Base-by-base conservation (phyloP, 352 stramenopile species). In the Pythium vanterpoolii region DNA sequence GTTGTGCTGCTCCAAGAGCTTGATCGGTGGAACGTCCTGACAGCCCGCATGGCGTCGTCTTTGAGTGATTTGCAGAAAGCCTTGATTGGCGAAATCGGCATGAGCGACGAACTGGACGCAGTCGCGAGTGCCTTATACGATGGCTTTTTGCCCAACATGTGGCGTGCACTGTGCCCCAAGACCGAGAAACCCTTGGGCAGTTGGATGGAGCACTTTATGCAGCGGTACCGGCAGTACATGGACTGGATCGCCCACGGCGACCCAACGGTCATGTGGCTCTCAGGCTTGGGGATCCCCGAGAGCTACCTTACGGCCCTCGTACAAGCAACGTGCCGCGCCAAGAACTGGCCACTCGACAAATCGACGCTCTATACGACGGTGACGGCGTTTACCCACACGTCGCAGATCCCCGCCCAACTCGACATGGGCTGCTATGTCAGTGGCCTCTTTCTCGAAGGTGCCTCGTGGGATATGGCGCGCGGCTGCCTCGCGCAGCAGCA, bases 291-390 rank as follows among this genome's bases (percentile, higher is more conserved):
- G 28, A 97, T 98, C 47, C 95, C 95, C 2, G 95, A 98, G 75
- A 97, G 86, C 27, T 98, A 98, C 63, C 83, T 98, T 10, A 98
- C 95, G 1, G 95, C 95, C 9, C 76, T 98, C 16, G 92, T 98
- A 45, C 95, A 98, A 66, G 93, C 93, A 8, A 98, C 95, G 13
- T 98, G 95, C 61, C 85, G 95, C 24, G 74, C 79, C 26, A 88
- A 90, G 73, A 96, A 96, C 65, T 98, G 95, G 95, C 89, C 95
- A 13, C 79, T 98, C 54, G 95, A 98, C 77, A 98, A 98, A 72
- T 96, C 87, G 13, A 97, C 90, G 28, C 66, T 97, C 16, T 98
- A 97, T 65, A 98, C 95, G 7, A 77, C 85, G 5, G 95, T 98
- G 13, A 98, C 94, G n/a, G 63, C 64, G 31, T 96, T 87, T 62